Evolutionary conservation across 177 flowering plant species (phyloP).

Genomic region (Vitis hybrid): DNA sequence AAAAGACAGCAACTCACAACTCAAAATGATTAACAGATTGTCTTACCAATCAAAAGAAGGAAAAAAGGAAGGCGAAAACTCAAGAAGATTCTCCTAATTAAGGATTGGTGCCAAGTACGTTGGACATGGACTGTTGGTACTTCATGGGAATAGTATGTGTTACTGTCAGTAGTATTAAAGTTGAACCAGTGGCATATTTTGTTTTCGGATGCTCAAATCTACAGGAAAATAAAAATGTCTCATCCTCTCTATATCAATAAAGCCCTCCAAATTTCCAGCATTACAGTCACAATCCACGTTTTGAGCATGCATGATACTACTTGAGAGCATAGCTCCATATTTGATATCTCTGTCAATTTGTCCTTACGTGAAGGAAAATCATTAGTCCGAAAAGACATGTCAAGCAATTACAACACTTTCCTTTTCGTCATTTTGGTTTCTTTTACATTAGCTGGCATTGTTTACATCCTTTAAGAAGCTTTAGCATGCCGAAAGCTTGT

Average conservation of each 20-base stretch:
- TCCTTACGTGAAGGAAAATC: not conserved
- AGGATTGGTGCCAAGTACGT: conserved; percentile 1
- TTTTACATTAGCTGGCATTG: not conserved
- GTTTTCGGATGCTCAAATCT: not conserved
- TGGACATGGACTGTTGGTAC: not conserved
- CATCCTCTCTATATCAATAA: not conserved
- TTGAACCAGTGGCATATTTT: not conserved
- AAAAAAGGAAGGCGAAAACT: not conserved
- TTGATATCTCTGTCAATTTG: not conserved
- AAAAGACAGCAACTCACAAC: not conserved
- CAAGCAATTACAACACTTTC: too few relatives aligned
- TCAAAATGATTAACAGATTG: not conserved
- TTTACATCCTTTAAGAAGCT: not conserved
- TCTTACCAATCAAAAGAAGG: not conserved
- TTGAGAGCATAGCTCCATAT: conserved; percentile 1
- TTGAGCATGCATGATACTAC: not conserved
- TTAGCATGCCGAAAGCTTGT: not conserved
- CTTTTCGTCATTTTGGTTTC: not conserved
- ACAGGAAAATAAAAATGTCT: not conserved
- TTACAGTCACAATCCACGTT: not conserved
- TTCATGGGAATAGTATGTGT: not conserved
- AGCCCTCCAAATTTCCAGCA: not conserved
- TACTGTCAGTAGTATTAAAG: not conserved
- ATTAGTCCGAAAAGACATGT: not conserved
- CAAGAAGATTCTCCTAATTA: not conserved